These are phyloP conservation scores for Oryza brachyantha DNA, from an alignment of 176 grass and related monocot genomes.

Conservation along the genomic window DNA sequence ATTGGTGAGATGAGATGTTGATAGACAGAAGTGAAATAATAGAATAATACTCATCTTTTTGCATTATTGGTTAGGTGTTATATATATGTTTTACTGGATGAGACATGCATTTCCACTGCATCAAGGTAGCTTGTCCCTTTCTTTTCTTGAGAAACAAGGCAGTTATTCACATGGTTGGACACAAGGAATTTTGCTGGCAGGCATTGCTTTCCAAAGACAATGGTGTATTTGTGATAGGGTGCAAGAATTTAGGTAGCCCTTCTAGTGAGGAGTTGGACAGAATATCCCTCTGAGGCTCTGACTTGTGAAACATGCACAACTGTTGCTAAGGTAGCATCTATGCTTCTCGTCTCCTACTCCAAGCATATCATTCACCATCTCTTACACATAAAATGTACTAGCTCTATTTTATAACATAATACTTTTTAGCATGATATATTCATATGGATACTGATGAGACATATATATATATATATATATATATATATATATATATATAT, in stretches of 20 bases:
- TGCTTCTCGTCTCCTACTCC: neutral
- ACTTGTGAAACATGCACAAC: neutral
- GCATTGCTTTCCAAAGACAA: neutral
- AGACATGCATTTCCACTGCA: neutral
- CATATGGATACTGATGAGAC: no score
- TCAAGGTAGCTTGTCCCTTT: neutral
- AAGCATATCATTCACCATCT: neutral
- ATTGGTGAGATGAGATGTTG: neutral
- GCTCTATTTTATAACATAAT: no score
- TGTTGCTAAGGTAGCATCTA: neutral
- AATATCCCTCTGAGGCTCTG: neutral
- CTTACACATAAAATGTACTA: no score
- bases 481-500: no score
- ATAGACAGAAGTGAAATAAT: neutral
- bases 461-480: no score
- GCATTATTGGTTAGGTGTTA: neutral
- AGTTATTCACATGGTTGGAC: neutral
- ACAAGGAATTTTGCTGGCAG: neutral
- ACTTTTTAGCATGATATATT: no score
- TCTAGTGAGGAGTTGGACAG: neutral
- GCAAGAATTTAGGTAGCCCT: neutral
- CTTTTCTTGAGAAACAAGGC: slow-evolving; percentile 28
- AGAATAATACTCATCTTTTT: neutral
- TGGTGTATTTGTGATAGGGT: neutral
- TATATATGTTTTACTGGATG: neutral